Evolutionary conservation across 208 protist species (phyloP).

Genomic region (Acanthamoeba castellanii): DNA sequence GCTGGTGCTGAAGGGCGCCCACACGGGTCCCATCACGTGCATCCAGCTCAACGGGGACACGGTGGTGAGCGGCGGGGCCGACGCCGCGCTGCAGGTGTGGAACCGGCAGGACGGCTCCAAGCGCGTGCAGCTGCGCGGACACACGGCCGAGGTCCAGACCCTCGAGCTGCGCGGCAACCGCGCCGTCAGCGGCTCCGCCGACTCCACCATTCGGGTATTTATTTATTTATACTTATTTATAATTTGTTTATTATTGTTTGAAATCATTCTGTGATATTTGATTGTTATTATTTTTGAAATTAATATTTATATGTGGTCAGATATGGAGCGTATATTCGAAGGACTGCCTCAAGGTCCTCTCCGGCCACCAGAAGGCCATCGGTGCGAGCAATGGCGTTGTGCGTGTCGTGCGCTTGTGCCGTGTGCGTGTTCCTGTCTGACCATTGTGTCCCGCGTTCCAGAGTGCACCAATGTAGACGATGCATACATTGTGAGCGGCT

Average conservation of each 20-base stretch:
- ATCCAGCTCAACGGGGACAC: slow-evolving; percentile 29
- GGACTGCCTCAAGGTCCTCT: slow-evolving; percentile 17
- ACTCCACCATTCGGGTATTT: slow-evolving; percentile 28
- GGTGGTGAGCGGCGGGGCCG: slow-evolving; percentile 54
- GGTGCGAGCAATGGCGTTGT: background rate
- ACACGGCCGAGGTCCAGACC: slow-evolving; percentile 16
- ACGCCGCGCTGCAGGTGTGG: slow-evolving; percentile 55
- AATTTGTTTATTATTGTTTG: background rate
- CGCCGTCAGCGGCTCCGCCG: slow-evolving; percentile 48
- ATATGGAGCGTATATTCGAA: slow-evolving; percentile 36
- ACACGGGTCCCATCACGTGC: slow-evolving; percentile 58
- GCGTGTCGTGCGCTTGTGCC: no score
- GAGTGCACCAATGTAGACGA: slow-evolving; percentile 34
- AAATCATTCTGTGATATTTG: no score
- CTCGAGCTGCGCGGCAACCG: slow-evolving; percentile 39
- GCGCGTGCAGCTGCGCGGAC: slow-evolving; percentile 18
- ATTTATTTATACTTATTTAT: background rate
- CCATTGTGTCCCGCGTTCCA: background rate
- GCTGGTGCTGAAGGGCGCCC: slow-evolving; percentile 40
- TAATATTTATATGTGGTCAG: background rate
- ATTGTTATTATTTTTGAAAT: background rate
- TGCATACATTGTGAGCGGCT: background rate
- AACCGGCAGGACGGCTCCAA: slow-evolving; percentile 39
- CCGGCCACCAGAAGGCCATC: slow-evolving; percentile 17
- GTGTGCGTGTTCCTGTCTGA: background rate